Evolutionary conservation across 2,329 filamentous ascomycete genomes (phyloP), one percentile per base, ranked within the genome.

Genomic region (Pseudocercospora ulei): DNA sequence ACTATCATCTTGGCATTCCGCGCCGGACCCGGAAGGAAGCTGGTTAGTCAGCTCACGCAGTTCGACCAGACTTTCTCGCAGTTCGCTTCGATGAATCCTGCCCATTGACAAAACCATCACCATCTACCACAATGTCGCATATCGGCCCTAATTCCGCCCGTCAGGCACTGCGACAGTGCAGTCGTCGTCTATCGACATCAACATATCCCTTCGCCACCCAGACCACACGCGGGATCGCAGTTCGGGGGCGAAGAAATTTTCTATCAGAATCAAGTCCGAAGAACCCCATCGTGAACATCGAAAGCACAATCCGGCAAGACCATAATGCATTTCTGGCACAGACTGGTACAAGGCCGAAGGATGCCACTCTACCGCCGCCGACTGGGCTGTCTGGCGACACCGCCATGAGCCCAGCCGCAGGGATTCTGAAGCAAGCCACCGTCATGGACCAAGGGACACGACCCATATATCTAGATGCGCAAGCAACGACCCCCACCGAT

Each of bases 401-500:
- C 34, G 78, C 80, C 59, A 77, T 90, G 68, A 90, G 81, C 82
- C 52, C 58, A n/a, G 49, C 54, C n/a, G 54, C 57, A 73, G 82
- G 82, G 50, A 80, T 95, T 29, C 69, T 98, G 46, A 92, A 90
- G 68, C 81, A 94, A 62, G 88, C 87, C 5, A 86, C 85, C 7
- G 71, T 94, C 48, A 83, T 96, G 80, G 87, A 94, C 52, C 79
- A 93, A 63, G 90, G 90, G 42, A 80, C 83, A 46, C 73, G 90
- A 43, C 90, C 90, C 24, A 96, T 98, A 59, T 98, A 98, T 57
- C 79, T 98, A 38, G 90, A 98, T 60, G 94, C 94, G 80, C 90
- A 98, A 66, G 85, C 90, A 22, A 98, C 90, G 1, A 98, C 90
- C 0, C 90, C 90, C 11, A 78, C 90, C 43, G 90, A 98, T 55